phyloP scores from a whole-genome alignment of 139 green algal species.

The Pleodorina starrii region DNA sequence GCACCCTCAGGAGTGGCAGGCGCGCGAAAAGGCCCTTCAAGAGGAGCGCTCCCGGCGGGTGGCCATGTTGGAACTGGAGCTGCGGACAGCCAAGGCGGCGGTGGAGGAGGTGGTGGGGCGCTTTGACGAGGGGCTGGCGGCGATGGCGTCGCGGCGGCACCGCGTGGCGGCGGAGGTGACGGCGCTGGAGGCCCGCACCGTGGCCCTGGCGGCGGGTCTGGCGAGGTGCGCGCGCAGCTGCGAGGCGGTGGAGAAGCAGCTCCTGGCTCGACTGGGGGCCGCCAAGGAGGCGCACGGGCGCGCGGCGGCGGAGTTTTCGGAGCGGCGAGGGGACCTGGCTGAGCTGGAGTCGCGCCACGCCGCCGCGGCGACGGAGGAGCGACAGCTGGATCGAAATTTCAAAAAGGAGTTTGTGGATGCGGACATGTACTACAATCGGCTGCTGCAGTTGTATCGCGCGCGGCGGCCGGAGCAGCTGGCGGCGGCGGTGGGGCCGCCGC shows the following conservation, averaged over 20 bases:
- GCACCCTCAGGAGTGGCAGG: slow-evolving; percentile 46
- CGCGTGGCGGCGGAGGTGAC: slow-evolving; percentile 28
- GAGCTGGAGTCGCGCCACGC: slow-evolving; percentile 20
- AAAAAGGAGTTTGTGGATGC: slow-evolving; percentile 64
- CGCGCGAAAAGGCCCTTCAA: slow-evolving; percentile 48
- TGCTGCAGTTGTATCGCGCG: slow-evolving; percentile 63
- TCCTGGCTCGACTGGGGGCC: slow-evolving; percentile 8
- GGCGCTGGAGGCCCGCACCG: slow-evolving; percentile 41
- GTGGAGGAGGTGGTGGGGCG: slow-evolving; percentile 49
- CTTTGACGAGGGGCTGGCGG: slow-evolving; percentile 54
- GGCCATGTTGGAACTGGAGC: slow-evolving; percentile 58
- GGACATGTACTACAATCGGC: slow-evolving; percentile 37
- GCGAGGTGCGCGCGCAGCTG: background rate
- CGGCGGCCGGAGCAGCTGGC: slow-evolving; percentile 31
- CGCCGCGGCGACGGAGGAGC: slow-evolving; percentile 49
- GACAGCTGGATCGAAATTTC: slow-evolving; percentile 60
- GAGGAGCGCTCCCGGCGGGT: slow-evolving; percentile 62
- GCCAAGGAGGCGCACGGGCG: slow-evolving; percentile 42
- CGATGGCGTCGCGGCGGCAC: slow-evolving; percentile 24
- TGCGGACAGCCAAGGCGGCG: slow-evolving; percentile 44
- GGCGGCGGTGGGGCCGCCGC: background rate
- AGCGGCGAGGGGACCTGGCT: slow-evolving; percentile 25
- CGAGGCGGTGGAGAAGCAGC: slow-evolving; percentile 22
- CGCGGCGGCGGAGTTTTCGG: slow-evolving; percentile 33
- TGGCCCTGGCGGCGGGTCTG: slow-evolving; percentile 38